These are phyloP conservation scores for Sergeia podlipaevii DNA, from an alignment of 208 protist genomes.

Conservation along the genomic window DNA sequence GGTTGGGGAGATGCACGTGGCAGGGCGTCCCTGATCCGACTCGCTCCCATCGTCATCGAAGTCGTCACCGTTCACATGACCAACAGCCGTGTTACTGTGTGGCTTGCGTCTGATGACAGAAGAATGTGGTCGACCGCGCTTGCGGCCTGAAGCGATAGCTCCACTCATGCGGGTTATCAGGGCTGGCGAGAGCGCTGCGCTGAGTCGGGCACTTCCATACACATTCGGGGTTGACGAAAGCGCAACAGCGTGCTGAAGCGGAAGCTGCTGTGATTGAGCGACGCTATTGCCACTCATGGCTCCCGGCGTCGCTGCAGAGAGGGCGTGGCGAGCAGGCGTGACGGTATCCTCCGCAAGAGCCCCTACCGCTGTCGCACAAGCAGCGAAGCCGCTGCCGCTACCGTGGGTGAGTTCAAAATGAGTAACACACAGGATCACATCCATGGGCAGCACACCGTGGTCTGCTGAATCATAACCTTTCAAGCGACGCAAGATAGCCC, in stretches of 20 bases:
- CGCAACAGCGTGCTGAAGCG: conserved; percentile 1
- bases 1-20: conserved; percentile 38
- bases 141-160: not conserved
- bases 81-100: not conserved
- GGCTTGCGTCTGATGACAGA: not conserved
- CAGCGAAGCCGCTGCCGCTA: not conserved
- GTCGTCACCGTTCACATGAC: not conserved
- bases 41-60: conserved; percentile 6
- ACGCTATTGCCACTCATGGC: no score
- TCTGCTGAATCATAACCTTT: conserved; percentile 51
- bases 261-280: no score
- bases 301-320: no score
- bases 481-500: conserved; percentile 47
- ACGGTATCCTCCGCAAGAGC: no score
- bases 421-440: conserved; percentile 46
- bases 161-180: conserved; percentile 6
- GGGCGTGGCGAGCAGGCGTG: no score
- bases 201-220: not conserved
- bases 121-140: not conserved
- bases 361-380: no score
- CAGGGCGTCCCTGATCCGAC: conserved; percentile 1
- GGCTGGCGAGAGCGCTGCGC: not conserved
- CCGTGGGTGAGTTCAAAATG: conserved; percentile 23
- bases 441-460: conserved; percentile 61
- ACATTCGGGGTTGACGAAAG: not conserved